Conservation (phyloP, 2,329 filamentous ascomycete genomes). For the Alternaria brassicicola region DNA sequence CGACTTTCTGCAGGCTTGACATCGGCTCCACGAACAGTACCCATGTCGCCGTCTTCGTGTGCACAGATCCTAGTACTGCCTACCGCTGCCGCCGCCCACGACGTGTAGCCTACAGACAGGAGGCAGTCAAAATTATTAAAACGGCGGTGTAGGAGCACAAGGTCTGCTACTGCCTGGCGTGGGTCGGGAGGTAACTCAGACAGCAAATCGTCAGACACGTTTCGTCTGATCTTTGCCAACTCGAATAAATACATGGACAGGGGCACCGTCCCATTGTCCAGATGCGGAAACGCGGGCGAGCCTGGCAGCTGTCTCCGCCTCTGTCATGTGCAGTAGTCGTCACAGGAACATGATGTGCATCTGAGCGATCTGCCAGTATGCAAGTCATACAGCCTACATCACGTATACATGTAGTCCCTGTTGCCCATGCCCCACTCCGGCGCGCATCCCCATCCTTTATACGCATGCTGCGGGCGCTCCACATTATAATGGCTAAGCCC, state of each 20-base stretch:
- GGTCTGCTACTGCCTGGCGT: too few species aligned
- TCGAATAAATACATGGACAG: not conserved
- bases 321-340: too few species aligned
- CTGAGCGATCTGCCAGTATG: not conserved
- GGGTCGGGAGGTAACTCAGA: too few species aligned
- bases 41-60: too few species aligned
- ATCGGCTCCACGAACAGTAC: too few species aligned
- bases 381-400: not conserved
- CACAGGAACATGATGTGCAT: not conserved
- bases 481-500: not conserved
- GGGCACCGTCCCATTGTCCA: not conserved
- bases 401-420: not conserved
- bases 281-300: too few species aligned
- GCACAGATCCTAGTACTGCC: too few species aligned
- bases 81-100: too few species aligned
- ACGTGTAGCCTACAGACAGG: too few species aligned
- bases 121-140: too few species aligned
- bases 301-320: not conserved
- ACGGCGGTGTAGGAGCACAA: too few species aligned
- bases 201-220: not conserved
- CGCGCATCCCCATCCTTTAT: not conserved
- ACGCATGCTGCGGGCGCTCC: not conserved
- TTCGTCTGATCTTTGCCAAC: not conserved
- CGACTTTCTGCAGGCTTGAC: too few species aligned
- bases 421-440: not conserved